Evolutionary conservation across 495 filamentous ascomycete species (phyloP).

Genomic region (Lasiosphaeria ovina): DNA sequence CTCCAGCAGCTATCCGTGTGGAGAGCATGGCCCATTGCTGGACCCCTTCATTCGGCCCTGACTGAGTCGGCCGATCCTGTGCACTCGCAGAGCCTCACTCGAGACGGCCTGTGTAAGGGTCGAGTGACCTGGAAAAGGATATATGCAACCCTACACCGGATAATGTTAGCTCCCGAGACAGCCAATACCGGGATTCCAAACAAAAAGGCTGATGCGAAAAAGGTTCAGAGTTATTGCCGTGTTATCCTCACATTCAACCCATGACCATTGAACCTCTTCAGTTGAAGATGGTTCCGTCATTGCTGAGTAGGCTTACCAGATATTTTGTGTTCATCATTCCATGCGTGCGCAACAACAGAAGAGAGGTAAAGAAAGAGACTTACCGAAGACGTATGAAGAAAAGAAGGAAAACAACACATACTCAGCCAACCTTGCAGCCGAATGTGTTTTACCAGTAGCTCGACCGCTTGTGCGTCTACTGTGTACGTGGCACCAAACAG

Average conservation of each 20-base stretch:
- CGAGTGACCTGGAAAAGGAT: background rate
- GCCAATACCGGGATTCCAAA: background rate
- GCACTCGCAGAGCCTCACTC: background rate
- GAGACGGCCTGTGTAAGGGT: background rate
- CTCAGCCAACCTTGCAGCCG: background rate
- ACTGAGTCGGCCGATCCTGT: too few relatives aligned
- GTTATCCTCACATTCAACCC: slow-evolving; percentile 33
- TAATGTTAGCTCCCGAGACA: slow-evolving; percentile 19
- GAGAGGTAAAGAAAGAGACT: slow-evolving; percentile 3
- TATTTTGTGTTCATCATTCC: slow-evolving; percentile 30
- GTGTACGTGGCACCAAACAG: background rate
- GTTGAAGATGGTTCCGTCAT: slow-evolving; percentile 13
- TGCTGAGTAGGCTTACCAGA: slow-evolving; percentile 41
- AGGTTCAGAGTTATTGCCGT: slow-evolving; percentile 28
- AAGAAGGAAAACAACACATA: background rate
- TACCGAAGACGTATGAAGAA: background rate
- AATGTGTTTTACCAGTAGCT: background rate
- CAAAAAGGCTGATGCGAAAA: background rate
- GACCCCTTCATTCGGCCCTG: too few relatives aligned
- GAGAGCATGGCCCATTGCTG: too few relatives aligned
- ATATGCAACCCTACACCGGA: background rate
- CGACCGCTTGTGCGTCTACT: background rate
- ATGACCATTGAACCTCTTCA: slow-evolving; percentile 15
- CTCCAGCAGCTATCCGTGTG: background rate
- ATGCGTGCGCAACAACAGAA: slow-evolving; percentile 2